These are phyloP conservation scores for Skeletonema tropicum DNA, from an alignment of 108 stramenopile genomes.

Conservation along the genomic window DNA sequence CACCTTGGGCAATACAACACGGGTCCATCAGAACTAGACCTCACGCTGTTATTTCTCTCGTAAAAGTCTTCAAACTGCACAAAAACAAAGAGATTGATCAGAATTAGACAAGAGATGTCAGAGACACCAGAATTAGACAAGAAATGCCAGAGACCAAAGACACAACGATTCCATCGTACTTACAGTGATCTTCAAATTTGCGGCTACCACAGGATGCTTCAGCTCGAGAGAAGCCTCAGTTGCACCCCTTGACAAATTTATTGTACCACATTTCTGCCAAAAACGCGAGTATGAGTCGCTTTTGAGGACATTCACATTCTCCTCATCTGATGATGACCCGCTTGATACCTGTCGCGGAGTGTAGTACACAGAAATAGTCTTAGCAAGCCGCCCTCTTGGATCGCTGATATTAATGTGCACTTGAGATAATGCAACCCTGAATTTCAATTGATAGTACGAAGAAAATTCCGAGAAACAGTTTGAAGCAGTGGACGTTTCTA, in stretches of 20 bases:
- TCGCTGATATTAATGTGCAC: constrained; percentile 68
- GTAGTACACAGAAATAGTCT: constrained; percentile 50
- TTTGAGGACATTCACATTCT: constrained; percentile 61
- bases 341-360: background rate
- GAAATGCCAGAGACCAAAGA: background rate
- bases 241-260: constrained; percentile 67
- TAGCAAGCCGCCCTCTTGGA: constrained; percentile 78
- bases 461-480: constrained; percentile 70
- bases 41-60: constrained; percentile 59
- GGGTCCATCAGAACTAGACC: constrained; percentile 59
- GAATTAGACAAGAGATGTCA: background rate
- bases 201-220: constrained; percentile 62
- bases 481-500: constrained; percentile 55
- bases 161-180: background rate
- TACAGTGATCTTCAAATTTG: constrained; percentile 70
- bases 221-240: constrained; percentile 56
- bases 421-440: constrained; percentile 69
- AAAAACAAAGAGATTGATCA: background rate
- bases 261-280: constrained; percentile 78
- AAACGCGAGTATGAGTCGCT: constrained; percentile 45
- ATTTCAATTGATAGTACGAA: constrained; percentile 61
- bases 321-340: constrained; percentile 5
- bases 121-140: background rate
- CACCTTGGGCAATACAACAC: constrained; percentile 91
- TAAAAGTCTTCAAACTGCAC: constrained; percentile 80